These are phyloP conservation scores for Suaeda aralocaspica DNA, from an alignment of 148 eudicot species.

Conservation along the genomic window DNA sequence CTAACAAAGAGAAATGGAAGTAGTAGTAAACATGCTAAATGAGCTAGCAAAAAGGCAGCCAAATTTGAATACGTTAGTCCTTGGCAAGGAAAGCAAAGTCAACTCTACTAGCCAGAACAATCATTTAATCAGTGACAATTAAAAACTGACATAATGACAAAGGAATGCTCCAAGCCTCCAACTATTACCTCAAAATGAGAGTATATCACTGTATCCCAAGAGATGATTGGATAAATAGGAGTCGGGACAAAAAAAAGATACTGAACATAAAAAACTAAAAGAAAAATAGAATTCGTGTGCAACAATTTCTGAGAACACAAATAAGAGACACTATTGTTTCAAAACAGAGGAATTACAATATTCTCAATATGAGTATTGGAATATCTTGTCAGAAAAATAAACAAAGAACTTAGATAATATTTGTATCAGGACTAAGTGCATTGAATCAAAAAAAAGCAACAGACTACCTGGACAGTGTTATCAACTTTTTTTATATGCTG, in stretches of 20 bases:
- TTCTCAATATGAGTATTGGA: neutral
- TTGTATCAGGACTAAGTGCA: conserved; percentile 1
- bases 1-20: no score
- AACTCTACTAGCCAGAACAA: neutral
- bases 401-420: neutral
- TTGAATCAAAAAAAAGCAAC: neutral
- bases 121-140: no score
- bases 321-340: no score
- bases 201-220: no score
- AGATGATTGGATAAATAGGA: no score
- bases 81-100: neutral
- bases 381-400: neutral
- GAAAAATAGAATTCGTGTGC: no score
- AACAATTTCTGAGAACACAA: no score
- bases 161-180: no score
- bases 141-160: no score
- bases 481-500: conserved; percentile 49
- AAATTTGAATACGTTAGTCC: neutral
- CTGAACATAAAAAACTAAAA: no score
- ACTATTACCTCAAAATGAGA: neutral
- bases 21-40: neutral
- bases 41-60: neutral
- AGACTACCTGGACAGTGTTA: conserved; percentile 46
- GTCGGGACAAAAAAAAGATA: no score
- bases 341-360: neutral